Evolutionary conservation across 1,284 basidiomycete species (phyloP).

Genomic region (Tylopilus sp.): DNA sequence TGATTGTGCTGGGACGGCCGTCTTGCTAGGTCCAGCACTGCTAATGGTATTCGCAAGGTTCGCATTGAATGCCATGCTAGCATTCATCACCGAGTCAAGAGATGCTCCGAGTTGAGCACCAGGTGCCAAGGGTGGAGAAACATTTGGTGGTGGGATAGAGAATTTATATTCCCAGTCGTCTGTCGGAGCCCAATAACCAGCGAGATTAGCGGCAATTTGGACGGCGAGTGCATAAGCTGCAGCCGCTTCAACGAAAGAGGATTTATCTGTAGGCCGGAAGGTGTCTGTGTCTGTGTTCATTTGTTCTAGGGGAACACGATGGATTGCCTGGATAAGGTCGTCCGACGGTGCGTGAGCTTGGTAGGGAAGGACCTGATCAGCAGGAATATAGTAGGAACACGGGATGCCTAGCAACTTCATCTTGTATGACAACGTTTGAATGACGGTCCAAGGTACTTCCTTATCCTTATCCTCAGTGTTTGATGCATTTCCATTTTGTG

Average conservation of each 20-base stretch:
- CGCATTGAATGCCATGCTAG: slow-evolving; percentile 38
- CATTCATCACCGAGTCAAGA: slow-evolving; percentile 37
- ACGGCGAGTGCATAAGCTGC: slow-evolving; percentile 66
- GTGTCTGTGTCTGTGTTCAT: slow-evolving; percentile 46
- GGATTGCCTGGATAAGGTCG: slow-evolving; percentile 50
- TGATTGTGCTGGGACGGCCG: not conserved
- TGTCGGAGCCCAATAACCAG: slow-evolving; percentile 63
- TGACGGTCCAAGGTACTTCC: slow-evolving; percentile 52
- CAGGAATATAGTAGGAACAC: slow-evolving; percentile 46
- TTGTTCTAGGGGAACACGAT: slow-evolving; percentile 43
- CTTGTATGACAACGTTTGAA: slow-evolving; percentile 59
- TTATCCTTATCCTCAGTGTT: slow-evolving; percentile 17
- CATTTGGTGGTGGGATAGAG: slow-evolving; percentile 27
- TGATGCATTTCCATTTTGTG: slow-evolving; percentile 10
- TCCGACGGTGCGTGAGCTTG: slow-evolving; percentile 58
- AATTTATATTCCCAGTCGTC: slow-evolving; percentile 69
- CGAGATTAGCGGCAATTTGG: slow-evolving; percentile 60
- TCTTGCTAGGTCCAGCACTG: slow-evolving; percentile 12
- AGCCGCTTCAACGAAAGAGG: slow-evolving; percentile 45
- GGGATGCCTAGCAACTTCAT: slow-evolving; percentile 61
- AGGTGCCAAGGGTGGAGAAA: slow-evolving; percentile 13
- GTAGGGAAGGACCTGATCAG: slow-evolving; percentile 65
- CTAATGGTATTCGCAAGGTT: slow-evolving; percentile 17
- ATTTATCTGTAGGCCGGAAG: slow-evolving; percentile 50
- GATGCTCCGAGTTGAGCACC: slow-evolving; percentile 15